Conservation (phyloP, 2,329 filamentous ascomycete genomes). For the Monosporascus sp. region DNA sequence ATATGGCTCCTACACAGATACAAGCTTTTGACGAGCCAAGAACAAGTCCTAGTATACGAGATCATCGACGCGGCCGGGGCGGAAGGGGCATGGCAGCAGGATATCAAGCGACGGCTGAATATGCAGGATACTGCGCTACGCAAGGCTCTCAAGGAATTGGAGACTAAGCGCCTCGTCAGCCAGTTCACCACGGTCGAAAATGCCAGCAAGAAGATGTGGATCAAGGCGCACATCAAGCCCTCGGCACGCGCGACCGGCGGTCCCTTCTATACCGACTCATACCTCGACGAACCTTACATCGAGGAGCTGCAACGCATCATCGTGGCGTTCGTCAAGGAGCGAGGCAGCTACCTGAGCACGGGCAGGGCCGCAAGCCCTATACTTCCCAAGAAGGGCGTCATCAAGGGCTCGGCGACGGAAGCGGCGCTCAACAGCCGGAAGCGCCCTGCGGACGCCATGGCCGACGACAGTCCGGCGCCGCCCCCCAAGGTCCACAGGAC, state of each 20-base stretch:
- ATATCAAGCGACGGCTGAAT: slow-evolving; percentile 72
- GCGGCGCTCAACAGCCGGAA: slow-evolving; percentile 41
- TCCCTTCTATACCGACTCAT: slow-evolving; percentile 89
- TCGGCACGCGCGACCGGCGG: slow-evolving; percentile 89
- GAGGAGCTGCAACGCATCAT: slow-evolving; percentile 57
- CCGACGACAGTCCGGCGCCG: slow-evolving; percentile 16
- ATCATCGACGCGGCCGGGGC: slow-evolving; percentile 81
- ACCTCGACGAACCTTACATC: slow-evolving; percentile 85
- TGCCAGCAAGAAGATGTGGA: slow-evolving; percentile 92
- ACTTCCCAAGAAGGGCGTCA: slow-evolving; percentile 50
- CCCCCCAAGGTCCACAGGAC: slow-evolving; percentile 24
- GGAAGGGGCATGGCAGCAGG: slow-evolving; percentile 87
- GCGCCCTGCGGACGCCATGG: slow-evolving; percentile 42
- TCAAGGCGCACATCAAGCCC: slow-evolving; percentile 77
- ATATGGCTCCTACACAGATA: slow-evolving; percentile 37
- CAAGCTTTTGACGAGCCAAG: slow-evolving; percentile 59
- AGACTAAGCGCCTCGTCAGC: slow-evolving; percentile 76
- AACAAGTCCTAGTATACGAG: slow-evolving; percentile 78
- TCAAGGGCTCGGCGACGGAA: slow-evolving; percentile 42
- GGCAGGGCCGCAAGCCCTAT: slow-evolving; percentile 29
- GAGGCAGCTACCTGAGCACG: slow-evolving; percentile 30
- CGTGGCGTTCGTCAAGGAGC: slow-evolving; percentile 26
- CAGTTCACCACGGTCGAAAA: slow-evolving; percentile 89
- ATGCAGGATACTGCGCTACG: slow-evolving; percentile 80
- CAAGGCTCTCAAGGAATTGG: slow-evolving; percentile 76